Base-by-base conservation (phyloP, 805 yeast species). In the Jamesozyma rosinii region DNA sequence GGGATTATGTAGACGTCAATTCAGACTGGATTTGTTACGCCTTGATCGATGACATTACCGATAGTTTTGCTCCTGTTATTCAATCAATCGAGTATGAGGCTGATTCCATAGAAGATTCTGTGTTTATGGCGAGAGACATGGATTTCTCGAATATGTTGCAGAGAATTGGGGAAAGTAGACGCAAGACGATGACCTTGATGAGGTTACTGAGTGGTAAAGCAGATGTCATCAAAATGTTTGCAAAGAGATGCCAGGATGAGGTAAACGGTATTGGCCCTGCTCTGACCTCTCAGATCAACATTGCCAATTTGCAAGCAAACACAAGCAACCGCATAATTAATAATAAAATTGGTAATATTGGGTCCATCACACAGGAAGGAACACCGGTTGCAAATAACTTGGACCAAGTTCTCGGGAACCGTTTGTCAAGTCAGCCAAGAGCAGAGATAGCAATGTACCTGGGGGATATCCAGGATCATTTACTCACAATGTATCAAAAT, bases 381-480 rank as follows among this genome's bases (percentile, higher is more conserved):
- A 31, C 17, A 14, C n/a, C 34, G 5, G n/a, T 15, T 5, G 6
- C 34, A 31, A 18, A 34, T 19, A 15, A 10, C 13, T 19, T 34
- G 18, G 37, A 34, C 20, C 19, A 34, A 11, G 8, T 20, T 6
- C 8, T 34, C 9, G 20, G 43, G 5, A 18, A 29, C 15, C 37
- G 36, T 32, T 5, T 22, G 11, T 32, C 46, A 1, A 44, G 47
- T 26, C 46, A 46, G 53, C 95, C 96, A 41, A 74, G 94, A 55
- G 90, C 83, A 22, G 97, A 90, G 55, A 89, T 89, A 65, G 95
- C 95, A 0, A 70, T 89, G 49, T 90, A 86, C 63, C 66, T 89
- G 48, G 96, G 96, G 44, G 97, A 89, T 76, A 89, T 89, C 59
- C 96, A 88, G 66, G 97, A 89, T 72, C 97, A 89, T 75, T 83